Base-by-base conservation (phyloP, 2,329 filamentous ascomycete genomes). In the Epichloe gansuensis region DNA sequence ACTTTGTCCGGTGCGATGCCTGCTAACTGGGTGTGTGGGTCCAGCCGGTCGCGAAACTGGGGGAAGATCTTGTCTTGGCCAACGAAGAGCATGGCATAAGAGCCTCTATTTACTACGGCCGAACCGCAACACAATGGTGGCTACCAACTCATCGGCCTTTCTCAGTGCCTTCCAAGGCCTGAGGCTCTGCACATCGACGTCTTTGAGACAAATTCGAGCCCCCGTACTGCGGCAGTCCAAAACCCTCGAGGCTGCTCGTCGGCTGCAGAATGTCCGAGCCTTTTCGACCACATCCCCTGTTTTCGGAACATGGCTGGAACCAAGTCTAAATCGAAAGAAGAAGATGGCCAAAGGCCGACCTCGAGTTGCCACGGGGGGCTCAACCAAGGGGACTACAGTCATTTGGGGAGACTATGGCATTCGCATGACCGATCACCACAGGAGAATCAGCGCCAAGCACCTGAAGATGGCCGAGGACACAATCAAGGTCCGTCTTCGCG, bases 351-450 rank as follows among this genome's bases (percentile, higher is more conserved):
- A 96, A 72, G 93, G 91, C 40, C 81, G 89, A 2, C 85, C 87
- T 48, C 82, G 89, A 61, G 89, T 97, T 47, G 80, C 87, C 25
- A 98, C 90, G 0, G 93, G 93, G 93, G 93, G 93, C 55, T 94
- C 87, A 51, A 83, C 79, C 38, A 89, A 94, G 67, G 93, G 93
- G 60, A 98, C 93, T 38, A 97, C 91, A 0, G 86, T 98, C 21
- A 82, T 94, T 53, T 97, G 89, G 89, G 93, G 93, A 51, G 90
- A 97, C 68, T 98, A 90, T 66, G 93, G 93, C 8, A 74, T 98
- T 59, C 87, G 93, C 53, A 93, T 98, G 83, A 82, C 77, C 57
- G 93, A 98, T 70, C 87, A 95, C 67, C 87, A 96, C 71, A 86
- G 93, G 53, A 82, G 93, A 63, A 87, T 98, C 66, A 89, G 85